Evolutionary conservation across 768 basidiomycete species (phyloP), one percentile per base, ranked within the genome.

Genomic region (Lanmaoa pseudosensibilis): DNA sequence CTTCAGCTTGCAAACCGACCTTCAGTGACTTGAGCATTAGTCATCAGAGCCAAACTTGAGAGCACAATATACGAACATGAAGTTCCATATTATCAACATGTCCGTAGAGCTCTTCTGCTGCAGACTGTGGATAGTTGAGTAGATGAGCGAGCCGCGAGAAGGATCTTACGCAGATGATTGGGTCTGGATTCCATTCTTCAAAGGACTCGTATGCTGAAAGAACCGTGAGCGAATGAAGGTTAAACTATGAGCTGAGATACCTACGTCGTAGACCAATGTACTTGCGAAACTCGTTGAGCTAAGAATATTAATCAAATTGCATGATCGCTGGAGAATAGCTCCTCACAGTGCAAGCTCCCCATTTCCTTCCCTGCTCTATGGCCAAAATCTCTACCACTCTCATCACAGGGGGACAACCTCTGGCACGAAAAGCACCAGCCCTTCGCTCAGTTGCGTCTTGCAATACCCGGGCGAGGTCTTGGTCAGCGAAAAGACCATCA

Each of bases 51-150:
- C 18, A 32, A 21, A 10, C 4, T 11, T 39, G 19, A 38, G 13
- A 55, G 32, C n/a, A 46, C 13, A 25, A 46, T 45, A 18, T 39
- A 68, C 82, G 45, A 56, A 85, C 89, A 64, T 92, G 81, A 12
- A 94, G 81, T 66, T 93, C 92, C 34, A 93, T 80, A 66, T 89
- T 87, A 62, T 92, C 83, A 54, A 92, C 87, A 59, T 88, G 78
- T 45, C 77, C 78, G 64, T 92, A 91, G 16, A 92, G 77, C 9
- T 79, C 73, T 46, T 80, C 76, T 0, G 92, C 92, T 2, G 85
- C 81, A 15, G 65, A 77, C 86, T 89, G 54, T 25, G 11, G 13
- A 46, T 6, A 8, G 38, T 19, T 64, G 27, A 56, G 59, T 19
- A 40, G 32, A 48, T 11, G 36, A 37, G 1, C 3, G n/a, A 18